Percentiles rank a stretch among this genome's conserved stretches.
These are phyloP conservation scores for Lactifluus rugatus DNA, from an alignment of 768 basidiomycete species.

Conservation along the genomic window DNA sequence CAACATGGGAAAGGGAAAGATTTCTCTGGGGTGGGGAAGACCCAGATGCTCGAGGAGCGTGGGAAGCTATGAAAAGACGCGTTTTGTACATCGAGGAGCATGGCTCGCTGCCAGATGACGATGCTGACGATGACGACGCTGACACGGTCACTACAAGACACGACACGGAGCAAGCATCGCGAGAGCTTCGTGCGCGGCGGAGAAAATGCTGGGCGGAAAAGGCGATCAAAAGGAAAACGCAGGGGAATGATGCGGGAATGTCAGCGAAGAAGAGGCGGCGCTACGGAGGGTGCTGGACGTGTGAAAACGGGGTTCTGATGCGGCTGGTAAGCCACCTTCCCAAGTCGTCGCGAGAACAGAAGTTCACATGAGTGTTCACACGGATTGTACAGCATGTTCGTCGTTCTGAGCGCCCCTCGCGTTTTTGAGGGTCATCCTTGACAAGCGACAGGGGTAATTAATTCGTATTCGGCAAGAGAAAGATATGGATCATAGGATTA, in stretches of 20 bases:
- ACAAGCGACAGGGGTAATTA: background rate
- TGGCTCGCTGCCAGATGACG: background rate
- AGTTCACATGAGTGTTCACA: background rate
- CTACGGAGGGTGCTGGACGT: background rate
- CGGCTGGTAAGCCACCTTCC: background rate
- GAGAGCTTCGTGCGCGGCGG: conserved; percentile 1
- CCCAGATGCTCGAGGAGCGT: background rate
- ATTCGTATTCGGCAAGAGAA: background rate
- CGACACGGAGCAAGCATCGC: background rate
- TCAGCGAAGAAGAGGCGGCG: background rate
- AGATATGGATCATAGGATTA: background rate
- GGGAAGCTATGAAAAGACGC: conserved; percentile 10
- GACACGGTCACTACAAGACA: background rate
- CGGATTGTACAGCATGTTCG: background rate
- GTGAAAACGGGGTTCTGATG: conserved; percentile 2
- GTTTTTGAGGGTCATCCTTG: background rate
- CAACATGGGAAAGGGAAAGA: background rate
- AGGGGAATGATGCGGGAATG: background rate
- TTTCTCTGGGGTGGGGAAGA: background rate
- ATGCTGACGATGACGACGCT: background rate
- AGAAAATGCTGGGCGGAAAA: background rate
- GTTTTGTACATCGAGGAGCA: conserved; percentile 13
- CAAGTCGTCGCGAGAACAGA: background rate
- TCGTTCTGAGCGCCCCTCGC: background rate
- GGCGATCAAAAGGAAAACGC: background rate